These are phyloP conservation scores for Apiotrichum laibachii DNA, from an alignment of 1,284 basidiomycete genomes.

Conservation along the genomic window DNA sequence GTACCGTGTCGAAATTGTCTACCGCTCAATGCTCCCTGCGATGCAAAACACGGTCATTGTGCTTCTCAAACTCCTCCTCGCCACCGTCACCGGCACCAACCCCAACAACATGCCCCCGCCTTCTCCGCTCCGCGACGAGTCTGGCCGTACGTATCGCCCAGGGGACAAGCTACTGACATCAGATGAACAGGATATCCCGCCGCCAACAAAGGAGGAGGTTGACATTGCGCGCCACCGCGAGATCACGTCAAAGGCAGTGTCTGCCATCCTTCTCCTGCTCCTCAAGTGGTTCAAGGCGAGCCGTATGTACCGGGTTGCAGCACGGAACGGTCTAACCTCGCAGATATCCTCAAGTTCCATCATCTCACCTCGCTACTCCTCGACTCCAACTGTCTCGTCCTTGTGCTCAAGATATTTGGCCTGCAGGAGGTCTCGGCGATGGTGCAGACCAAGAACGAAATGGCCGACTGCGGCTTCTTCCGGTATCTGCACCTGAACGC, in stretches of 20 bases:
- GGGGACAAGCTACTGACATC: not conserved
- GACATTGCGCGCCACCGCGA: conserved; percentile 95
- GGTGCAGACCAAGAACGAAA: conserved; percentile 82
- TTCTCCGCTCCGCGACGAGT: conserved; percentile 11
- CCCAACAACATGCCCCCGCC: conserved; percentile 1
- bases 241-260: conserved; percentile 95
- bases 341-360: conserved; percentile 98
- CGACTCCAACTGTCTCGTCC: conserved; percentile 89
- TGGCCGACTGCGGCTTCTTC: conserved; percentile 70
- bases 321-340: not conserved
- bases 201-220: conserved; percentile 85
- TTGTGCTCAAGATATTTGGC: conserved; percentile 98
- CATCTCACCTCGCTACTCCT: conserved; percentile 90
- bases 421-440: conserved; percentile 82
- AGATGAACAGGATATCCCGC: conserved; percentile 57
- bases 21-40: conserved; percentile 72
- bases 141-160: conserved; percentile 56
- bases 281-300: conserved; percentile 99
- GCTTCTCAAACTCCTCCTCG: conserved; percentile 78
- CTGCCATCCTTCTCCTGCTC: conserved; percentile 83
- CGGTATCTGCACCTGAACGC: conserved; percentile 68
- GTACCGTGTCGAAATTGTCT: conserved; percentile 83
- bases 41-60: conserved; percentile 85
- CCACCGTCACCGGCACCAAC: conserved; percentile 76
- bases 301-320: conserved; percentile 59